Evolutionary conservation across 225 moss, liverwort and hornwort species (phyloP).

Genomic region (Pleurozium schreberi): DNA sequence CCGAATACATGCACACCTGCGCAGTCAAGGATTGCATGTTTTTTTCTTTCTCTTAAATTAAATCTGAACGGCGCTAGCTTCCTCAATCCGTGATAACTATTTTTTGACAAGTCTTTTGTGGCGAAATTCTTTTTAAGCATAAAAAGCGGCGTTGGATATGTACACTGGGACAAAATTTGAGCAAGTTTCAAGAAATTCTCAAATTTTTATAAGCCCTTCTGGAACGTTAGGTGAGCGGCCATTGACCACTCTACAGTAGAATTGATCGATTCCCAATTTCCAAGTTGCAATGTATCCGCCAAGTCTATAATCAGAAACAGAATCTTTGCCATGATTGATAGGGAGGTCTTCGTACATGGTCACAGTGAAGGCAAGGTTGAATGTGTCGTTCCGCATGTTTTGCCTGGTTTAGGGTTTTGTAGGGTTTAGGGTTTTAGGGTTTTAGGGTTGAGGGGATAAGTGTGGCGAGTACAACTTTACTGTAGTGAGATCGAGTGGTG

Average conservation of each 20-base stretch:
- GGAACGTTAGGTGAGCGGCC: background rate
- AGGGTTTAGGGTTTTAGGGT: background rate
- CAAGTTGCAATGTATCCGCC: background rate
- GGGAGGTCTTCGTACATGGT: background rate
- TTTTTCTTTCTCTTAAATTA: background rate
- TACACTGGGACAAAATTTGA: background rate
- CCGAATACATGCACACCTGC: background rate
- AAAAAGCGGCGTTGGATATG: background rate
- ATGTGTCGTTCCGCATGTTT: background rate
- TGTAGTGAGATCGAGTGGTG: slow-evolving; percentile 8
- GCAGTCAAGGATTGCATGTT: background rate
- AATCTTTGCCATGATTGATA: background rate
- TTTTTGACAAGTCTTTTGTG: background rate
- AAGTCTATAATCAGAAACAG: background rate
- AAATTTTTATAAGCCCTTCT: background rate
- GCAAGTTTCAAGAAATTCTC: background rate
- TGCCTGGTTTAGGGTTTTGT: background rate
- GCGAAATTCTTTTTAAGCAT: background rate
- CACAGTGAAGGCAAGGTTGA: background rate
- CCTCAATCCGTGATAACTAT: background rate
- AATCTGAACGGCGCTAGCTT: background rate
- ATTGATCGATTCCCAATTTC: no score
- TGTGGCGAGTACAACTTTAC: background rate
- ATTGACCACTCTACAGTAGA: background rate
- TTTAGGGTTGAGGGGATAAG: background rate